Conservation (phyloP, 2,329 filamentous ascomycete genomes). For the Ceratocystiopsis brevicomis region DNA sequence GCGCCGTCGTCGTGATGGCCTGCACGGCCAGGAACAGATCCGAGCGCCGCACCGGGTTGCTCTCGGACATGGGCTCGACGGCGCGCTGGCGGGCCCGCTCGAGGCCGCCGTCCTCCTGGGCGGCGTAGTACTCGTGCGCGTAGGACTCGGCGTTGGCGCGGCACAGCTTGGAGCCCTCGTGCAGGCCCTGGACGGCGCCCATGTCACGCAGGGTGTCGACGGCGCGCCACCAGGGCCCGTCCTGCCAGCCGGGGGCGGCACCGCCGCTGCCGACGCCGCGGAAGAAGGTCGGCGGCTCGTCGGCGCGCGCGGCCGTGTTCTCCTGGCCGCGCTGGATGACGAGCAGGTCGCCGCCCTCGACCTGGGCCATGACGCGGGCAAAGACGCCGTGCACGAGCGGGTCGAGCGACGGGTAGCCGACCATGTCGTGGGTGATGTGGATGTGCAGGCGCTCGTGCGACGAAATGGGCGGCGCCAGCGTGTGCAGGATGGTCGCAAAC, state of each 20-base stretch:
- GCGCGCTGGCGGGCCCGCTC: slow-evolving; percentile 65
- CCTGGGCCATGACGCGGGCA: slow-evolving; percentile 93
- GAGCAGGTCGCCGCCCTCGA: slow-evolving; percentile 86
- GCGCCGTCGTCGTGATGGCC: slow-evolving; percentile 31
- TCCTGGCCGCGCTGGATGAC: slow-evolving; percentile 90
- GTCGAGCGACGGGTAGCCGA: slow-evolving; percentile 85
- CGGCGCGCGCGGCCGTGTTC: slow-evolving; percentile 37
- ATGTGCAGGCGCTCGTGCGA: slow-evolving; percentile 94
- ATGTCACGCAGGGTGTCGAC: slow-evolving; percentile 52
- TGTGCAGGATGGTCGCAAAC: slow-evolving; percentile 87
- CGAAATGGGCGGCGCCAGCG: slow-evolving; percentile 85
- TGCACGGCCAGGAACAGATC: slow-evolving; percentile 95
- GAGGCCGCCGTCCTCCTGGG: slow-evolving; percentile 51
- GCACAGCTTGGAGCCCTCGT: slow-evolving; percentile 80
- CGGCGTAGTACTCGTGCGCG: slow-evolving; percentile 63
- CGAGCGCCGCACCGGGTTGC: slow-evolving; percentile 76
- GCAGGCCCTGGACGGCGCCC: slow-evolving; percentile 58
- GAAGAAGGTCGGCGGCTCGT: slow-evolving; percentile 2
- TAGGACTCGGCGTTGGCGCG: slow-evolving; percentile 80
- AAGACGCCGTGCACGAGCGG: slow-evolving; percentile 84
- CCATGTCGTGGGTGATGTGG: slow-evolving; percentile 89
- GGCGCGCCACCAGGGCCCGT: slow-evolving; percentile 92
- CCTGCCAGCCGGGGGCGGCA: slow-evolving; percentile 55
- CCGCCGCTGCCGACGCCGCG: slow-evolving; percentile 19
- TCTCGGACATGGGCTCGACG: slow-evolving; percentile 59